phyloP scores from a whole-genome alignment of 1,139 yeast species.

The Zygosaccharomyces sapae region DNA sequence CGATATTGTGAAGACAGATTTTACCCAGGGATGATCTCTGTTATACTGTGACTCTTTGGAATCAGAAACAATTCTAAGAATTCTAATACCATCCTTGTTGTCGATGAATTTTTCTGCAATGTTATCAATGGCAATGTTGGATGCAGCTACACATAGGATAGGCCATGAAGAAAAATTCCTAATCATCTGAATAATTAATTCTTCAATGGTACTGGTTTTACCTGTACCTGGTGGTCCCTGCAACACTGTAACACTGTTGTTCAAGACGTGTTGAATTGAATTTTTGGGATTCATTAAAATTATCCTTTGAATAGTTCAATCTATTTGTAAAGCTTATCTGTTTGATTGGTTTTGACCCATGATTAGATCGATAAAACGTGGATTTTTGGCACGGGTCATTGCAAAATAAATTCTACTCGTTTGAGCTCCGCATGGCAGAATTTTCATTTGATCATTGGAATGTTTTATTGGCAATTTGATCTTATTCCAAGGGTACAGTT shows the following conservation, averaged over 20 bases:
- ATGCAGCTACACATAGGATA: slow-evolving; percentile 68
- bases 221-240: slow-evolving; percentile 74
- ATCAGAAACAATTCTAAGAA: slow-evolving; percentile 56
- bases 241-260: slow-evolving; percentile 58
- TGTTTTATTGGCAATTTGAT: slow-evolving; percentile 44
- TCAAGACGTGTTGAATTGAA: slow-evolving; percentile 64
- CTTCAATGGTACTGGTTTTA: slow-evolving; percentile 62
- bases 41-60: slow-evolving; percentile 61
- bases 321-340: slow-evolving; percentile 55
- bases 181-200: slow-evolving; percentile 58
- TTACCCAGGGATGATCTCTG: slow-evolving; percentile 51
- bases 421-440: slow-evolving; percentile 63
- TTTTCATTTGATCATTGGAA: slow-evolving; percentile 39
- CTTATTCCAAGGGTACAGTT: slow-evolving; percentile 55
- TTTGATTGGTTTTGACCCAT: slow-evolving; percentile 56
- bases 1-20: slow-evolving; percentile 61
- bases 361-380: slow-evolving; percentile 53
- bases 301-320: slow-evolving; percentile 46
- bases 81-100: slow-evolving; percentile 43
- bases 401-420: slow-evolving; percentile 59
- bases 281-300: slow-evolving; percentile 59
- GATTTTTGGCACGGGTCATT: slow-evolving; percentile 58
- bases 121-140: slow-evolving; percentile 71
- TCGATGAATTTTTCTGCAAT: slow-evolving; percentile 63
- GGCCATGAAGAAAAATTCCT: slow-evolving; percentile 56